These are phyloP conservation scores for Apiospora malaysiana DNA, from an alignment of 2,329 filamentous ascomycete species.

Conservation along the genomic window DNA sequence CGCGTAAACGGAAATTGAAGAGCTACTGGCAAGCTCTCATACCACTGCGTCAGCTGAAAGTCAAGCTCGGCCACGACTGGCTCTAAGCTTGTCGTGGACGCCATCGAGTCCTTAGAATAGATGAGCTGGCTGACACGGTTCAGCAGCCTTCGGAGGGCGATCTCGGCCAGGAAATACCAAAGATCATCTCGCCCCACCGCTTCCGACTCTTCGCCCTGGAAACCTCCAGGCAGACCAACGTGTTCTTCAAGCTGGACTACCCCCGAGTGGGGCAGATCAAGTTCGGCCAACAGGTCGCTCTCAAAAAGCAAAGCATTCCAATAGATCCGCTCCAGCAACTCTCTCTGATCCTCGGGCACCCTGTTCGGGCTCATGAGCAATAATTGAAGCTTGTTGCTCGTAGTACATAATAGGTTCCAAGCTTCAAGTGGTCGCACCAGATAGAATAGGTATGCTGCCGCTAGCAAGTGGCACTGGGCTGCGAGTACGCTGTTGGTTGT, in stretches of 20 bases:
- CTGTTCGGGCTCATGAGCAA: conserved; percentile 76
- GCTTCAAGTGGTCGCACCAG: conserved; percentile 82
- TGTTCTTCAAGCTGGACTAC: conserved; percentile 83
- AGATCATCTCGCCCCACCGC: conserved; percentile 75
- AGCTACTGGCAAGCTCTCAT: conserved; percentile 75
- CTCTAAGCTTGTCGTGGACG: conserved; percentile 74
- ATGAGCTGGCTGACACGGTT: conserved; percentile 82
- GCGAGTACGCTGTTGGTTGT: conserved; percentile 79
- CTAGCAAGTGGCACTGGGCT: conserved; percentile 80
- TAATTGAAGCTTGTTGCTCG: conserved; percentile 81
- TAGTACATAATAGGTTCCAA: conserved; percentile 80
- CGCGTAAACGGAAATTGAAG: conserved; percentile 79
- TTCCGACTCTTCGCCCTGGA: conserved; percentile 72
- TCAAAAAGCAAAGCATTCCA: conserved; percentile 86
- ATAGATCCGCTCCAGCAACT: conserved; percentile 79
- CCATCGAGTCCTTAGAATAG: conserved; percentile 75
- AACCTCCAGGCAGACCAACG: conserved; percentile 78
- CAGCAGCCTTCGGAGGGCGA: conserved; percentile 76
- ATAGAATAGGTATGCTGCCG: conserved; percentile 83
- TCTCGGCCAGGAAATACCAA: conserved; percentile 87
- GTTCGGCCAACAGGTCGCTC: conserved; percentile 78
- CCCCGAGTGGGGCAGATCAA: conserved; percentile 82
- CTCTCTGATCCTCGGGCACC: conserved; percentile 72
- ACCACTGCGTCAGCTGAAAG: conserved; percentile 85
- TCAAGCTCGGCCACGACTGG: conserved; percentile 82